A percentile compares a stretch with the other conserved stretches of the same genome.
These are phyloP conservation scores for Hericium alpestre DNA, from an alignment of 768 basidiomycete genomes.

Conservation along the genomic window DNA sequence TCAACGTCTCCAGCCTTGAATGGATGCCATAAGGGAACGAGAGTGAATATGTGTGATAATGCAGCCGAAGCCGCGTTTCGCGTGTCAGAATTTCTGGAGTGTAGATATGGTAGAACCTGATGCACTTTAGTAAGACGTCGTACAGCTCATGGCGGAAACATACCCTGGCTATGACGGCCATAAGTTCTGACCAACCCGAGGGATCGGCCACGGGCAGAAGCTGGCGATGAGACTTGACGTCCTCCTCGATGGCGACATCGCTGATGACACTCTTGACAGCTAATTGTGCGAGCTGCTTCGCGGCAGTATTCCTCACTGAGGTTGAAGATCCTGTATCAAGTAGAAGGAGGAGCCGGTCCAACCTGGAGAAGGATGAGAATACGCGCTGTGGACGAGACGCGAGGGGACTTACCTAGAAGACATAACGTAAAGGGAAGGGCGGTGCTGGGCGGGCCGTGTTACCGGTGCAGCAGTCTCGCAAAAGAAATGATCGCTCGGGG, in stretches of 20 bases:
- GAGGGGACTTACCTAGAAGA: slow-evolving; percentile 51
- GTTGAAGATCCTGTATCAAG: slow-evolving; percentile 90
- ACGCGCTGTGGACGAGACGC: slow-evolving; percentile 3
- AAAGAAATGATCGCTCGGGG: slow-evolving; percentile 31
- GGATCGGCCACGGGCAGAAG: slow-evolving; percentile 52
- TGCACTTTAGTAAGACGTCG: neutral
- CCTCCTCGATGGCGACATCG: slow-evolving; percentile 74
- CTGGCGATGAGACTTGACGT: slow-evolving; percentile 54
- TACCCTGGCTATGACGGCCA: slow-evolving; percentile 86
- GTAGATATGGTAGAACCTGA: slow-evolving; percentile 83
- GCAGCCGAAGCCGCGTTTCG: slow-evolving; percentile 83
- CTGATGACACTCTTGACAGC: slow-evolving; percentile 77
- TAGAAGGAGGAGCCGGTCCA: slow-evolving; percentile 93
- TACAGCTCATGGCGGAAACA: slow-evolving; percentile 13
- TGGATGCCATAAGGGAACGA: slow-evolving; percentile 76
- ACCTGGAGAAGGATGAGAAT: slow-evolving; percentile 33
- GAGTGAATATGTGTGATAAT: slow-evolving; percentile 75
- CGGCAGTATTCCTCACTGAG: slow-evolving; percentile 88
- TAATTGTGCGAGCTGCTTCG: slow-evolving; percentile 89
- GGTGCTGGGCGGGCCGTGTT: slow-evolving; percentile 39
- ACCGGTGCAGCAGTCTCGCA: slow-evolving; percentile 25
- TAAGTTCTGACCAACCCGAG: slow-evolving; percentile 81
- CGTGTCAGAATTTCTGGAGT: slow-evolving; percentile 88
- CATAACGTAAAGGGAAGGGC: slow-evolving; percentile 48
- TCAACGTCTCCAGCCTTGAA: slow-evolving; percentile 23